Evolutionary conservation across 768 basidiomycete genomes (phyloP).

Genomic region (Suillus alpinus): DNA sequence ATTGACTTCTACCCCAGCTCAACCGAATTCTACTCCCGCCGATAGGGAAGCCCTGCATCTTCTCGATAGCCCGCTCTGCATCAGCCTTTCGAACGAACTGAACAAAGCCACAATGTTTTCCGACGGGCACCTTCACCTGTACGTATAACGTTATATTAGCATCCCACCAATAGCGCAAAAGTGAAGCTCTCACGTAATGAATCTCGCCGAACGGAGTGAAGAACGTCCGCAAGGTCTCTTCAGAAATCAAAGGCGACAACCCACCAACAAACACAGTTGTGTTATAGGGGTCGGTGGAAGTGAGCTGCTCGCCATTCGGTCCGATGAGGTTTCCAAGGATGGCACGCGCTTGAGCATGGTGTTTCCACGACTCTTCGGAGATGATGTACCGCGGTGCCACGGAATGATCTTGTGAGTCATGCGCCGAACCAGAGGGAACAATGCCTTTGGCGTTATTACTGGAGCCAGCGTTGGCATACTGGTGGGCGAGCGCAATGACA

Average conservation of each 20-base stretch:
- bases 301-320: constrained; percentile 82
- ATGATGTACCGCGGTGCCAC: constrained; percentile 53
- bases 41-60: constrained; percentile 96
- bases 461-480: constrained; percentile 40
- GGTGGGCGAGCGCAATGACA: constrained; percentile 46
- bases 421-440: constrained; percentile 35
- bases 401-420: constrained; percentile 41
- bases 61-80: constrained; percentile 89
- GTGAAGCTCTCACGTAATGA: constrained; percentile 65
- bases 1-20: constrained; percentile 94
- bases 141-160: constrained; percentile 9
- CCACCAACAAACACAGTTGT: constrained; percentile 96
- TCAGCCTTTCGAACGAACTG: constrained; percentile 92
- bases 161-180: constrained; percentile 4
- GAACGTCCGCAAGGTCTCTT: constrained; percentile 88
- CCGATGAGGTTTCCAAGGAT: constrained; percentile 83
- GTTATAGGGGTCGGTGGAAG: constrained; percentile 92
- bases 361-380: constrained; percentile 80
- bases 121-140: constrained; percentile 94
- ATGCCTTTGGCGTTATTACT: constrained; percentile 23
- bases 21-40: constrained; percentile 88
- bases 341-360: constrained; percentile 78
- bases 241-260: constrained; percentile 81
- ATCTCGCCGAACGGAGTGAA: constrained; percentile 93
- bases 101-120: constrained; percentile 94